Conservation (phyloP, 1,139 yeast genomes). For the Candida buenavistaensis region DNA sequence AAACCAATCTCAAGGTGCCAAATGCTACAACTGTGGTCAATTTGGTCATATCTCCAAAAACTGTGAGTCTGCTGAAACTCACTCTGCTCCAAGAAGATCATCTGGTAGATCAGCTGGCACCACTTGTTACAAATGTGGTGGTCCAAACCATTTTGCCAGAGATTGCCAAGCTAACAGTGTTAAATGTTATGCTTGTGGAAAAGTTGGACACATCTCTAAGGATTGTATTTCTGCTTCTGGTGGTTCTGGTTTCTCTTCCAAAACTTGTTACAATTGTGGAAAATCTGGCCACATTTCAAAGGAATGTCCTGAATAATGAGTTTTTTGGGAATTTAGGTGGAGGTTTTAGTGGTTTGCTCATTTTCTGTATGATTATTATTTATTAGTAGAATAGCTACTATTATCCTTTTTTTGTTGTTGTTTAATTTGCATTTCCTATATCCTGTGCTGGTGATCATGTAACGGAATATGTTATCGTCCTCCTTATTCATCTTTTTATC, state of each 20-base stretch:
- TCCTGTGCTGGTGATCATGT: too few species aligned
- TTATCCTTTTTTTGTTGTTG: too few species aligned
- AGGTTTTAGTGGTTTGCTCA: background rate
- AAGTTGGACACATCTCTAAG: constrained; percentile 83
- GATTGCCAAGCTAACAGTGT: constrained; percentile 77
- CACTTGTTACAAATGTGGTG: constrained; percentile 90
- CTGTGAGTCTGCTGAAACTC: constrained; percentile 43
- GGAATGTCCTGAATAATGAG: constrained; percentile 29
- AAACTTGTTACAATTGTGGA: constrained; percentile 50
- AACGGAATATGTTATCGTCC: too few species aligned
- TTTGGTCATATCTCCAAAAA: constrained; percentile 82
- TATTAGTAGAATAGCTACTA: background rate
- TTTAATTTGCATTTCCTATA: too few species aligned
- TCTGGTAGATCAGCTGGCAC: constrained; percentile 36
- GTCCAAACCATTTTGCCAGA: constrained; percentile 90
- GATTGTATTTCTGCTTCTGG: constrained; percentile 63
- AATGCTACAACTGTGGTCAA: constrained; percentile 62
- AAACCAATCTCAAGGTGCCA: constrained; percentile 47
- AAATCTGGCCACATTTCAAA: constrained; percentile 36
- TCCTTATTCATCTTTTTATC: too few species aligned
- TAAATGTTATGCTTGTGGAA: constrained; percentile 92
- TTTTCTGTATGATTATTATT: background rate
- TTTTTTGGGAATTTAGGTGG: background rate
- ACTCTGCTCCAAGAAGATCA: constrained; percentile 16
- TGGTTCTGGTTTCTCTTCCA: constrained; percentile 39